Percentiles rank a stretch among this genome's conserved stretches.
Conservation (phyloP, 192 early-diverging fungal species). For the Podochytrium sp. region DNA sequence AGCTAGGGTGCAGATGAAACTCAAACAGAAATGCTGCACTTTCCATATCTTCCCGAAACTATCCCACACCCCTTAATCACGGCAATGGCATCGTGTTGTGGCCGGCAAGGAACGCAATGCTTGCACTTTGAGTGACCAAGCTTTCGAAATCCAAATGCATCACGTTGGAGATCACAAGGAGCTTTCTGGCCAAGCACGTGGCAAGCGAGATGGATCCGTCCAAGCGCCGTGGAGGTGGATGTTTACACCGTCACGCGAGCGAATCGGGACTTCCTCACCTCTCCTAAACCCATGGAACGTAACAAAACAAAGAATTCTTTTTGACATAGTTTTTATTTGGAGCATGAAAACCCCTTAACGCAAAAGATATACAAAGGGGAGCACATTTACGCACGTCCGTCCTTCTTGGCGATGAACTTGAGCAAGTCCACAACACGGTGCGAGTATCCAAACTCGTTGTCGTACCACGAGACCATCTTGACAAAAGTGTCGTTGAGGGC, state of each 20-base stretch:
- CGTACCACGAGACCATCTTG: slow-evolving; percentile 88
- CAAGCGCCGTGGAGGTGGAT: too few relatives aligned
- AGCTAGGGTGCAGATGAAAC: too few relatives aligned
- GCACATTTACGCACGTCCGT: slow-evolving; percentile 3
- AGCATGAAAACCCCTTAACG: background rate
- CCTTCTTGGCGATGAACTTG: slow-evolving; percentile 62
- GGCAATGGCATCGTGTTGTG: too few relatives aligned
- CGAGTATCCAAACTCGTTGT: slow-evolving; percentile 87
- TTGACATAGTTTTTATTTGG: background rate
- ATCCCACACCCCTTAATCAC: too few relatives aligned
- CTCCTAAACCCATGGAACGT: background rate
- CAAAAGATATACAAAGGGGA: background rate
- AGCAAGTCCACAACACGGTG: slow-evolving; percentile 89
- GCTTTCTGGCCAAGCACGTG: too few relatives aligned
- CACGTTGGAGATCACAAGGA: too few relatives aligned
- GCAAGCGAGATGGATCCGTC: too few relatives aligned
- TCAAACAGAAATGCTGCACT: too few relatives aligned
- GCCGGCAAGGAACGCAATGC: too few relatives aligned
- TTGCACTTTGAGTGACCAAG: too few relatives aligned
- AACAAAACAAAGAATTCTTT: background rate
- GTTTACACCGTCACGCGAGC: background rate
- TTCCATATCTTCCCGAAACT: too few relatives aligned
- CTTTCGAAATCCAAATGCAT: too few relatives aligned
- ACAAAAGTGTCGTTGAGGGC: slow-evolving; percentile 92
- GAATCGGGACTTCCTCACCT: background rate